Percentiles rank a stretch among this genome's conserved stretches.
Evolutionary conservation across 495 filamentous ascomycete genomes (phyloP).

Genomic region (Hypoxylon perforatum): DNA sequence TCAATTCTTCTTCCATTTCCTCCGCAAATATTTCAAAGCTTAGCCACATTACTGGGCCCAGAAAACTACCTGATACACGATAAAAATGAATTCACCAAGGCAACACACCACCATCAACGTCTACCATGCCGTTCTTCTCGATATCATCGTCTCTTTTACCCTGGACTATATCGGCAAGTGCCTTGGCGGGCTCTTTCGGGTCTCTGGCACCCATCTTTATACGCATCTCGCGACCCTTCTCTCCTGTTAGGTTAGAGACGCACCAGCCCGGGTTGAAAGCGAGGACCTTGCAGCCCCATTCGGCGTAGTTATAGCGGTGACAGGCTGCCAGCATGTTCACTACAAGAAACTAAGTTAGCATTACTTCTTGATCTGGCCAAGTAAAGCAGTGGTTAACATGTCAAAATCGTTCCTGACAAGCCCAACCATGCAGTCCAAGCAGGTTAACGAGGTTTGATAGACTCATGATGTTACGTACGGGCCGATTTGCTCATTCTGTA

Average conservation of each 20-base stretch:
- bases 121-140: conserved; percentile 16
- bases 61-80: too few relatives aligned
- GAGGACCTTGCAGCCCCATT: conserved; percentile 65
- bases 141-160: conserved; percentile 11
- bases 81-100: background rate
- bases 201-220: conserved; percentile 48
- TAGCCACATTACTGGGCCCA: too few relatives aligned
- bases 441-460: too few relatives aligned
- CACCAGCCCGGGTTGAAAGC: conserved; percentile 63
- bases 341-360: too few relatives aligned
- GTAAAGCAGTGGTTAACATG: too few relatives aligned
- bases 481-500: conserved; percentile 69
- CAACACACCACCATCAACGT: conserved; percentile 10
- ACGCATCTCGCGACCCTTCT: conserved; percentile 46
- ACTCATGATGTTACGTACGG: background rate
- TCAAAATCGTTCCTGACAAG: too few relatives aligned
- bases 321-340: conserved; percentile 71
- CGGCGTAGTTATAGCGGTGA: conserved; percentile 57
- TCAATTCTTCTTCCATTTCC: too few relatives aligned
- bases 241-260: conserved; percentile 61
- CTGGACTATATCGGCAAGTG: conserved; percentile 1
- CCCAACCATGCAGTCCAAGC: too few relatives aligned
- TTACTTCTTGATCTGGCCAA: too few relatives aligned
- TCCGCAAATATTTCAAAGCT: too few relatives aligned
- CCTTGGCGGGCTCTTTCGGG: conserved; percentile 51